Evolutionary conservation across 306 rosid genomes (phyloP).

Genomic region (Quercus parvula): DNA sequence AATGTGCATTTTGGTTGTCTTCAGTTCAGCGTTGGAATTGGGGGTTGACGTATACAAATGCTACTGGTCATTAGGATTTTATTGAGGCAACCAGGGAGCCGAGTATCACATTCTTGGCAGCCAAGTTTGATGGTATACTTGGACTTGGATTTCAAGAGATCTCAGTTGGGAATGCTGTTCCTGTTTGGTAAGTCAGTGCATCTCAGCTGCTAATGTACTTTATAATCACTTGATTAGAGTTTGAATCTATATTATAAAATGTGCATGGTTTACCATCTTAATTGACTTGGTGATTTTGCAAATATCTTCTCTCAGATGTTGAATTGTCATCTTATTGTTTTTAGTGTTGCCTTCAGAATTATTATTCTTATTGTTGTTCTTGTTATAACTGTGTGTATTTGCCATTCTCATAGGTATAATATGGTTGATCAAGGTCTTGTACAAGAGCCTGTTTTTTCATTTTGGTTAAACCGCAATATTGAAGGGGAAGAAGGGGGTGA

Average conservation of each 20-base stretch:
- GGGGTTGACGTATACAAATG: background rate
- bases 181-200: slow-evolving; percentile 42
- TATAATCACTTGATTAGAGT: background rate
- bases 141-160: slow-evolving; percentile 41
- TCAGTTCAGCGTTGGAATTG: background rate
- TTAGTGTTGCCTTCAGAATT: background rate
- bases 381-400: background rate
- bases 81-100: slow-evolving; percentile 50
- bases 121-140: slow-evolving; percentile 38
- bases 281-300: background rate
- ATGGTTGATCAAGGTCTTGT: slow-evolving; percentile 30
- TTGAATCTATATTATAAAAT: background rate
- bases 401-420: slow-evolving; percentile 23
- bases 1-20: background rate
- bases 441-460: slow-evolving; percentile 34
- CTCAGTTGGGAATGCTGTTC: slow-evolving; percentile 30
- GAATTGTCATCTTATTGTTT: background rate
- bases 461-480: slow-evolving; percentile 35
- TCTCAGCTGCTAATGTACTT: background rate
- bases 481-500: slow-evolving; percentile 35
- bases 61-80: slow-evolving; percentile 31
- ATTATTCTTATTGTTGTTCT: background rate
- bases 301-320: background rate
- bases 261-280: background rate
- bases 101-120: slow-evolving; percentile 34